Percentiles rank a stretch among this genome's conserved stretches.
Conservation (phyloP, 306 rosid species). For the Biancaea sappan region DNA sequence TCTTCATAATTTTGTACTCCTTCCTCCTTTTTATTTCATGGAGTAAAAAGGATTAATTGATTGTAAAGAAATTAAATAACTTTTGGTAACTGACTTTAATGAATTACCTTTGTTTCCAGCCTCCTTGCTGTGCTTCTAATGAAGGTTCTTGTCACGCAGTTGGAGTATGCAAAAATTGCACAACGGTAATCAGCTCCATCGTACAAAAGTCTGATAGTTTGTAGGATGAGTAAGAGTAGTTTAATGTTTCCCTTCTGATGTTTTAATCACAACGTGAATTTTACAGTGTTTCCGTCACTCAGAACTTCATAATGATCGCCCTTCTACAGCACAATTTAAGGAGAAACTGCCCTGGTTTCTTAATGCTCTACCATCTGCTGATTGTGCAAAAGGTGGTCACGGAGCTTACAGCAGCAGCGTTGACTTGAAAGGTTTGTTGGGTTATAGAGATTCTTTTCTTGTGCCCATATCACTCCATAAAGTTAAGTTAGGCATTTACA, state of each 20-base stretch:
- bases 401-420: conserved; percentile 98
- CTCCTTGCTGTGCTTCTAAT: conserved; percentile 84
- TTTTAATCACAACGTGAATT: conserved; percentile 36
- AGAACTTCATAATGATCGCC: conserved; percentile 71
- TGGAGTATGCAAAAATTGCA: conserved; percentile 91
- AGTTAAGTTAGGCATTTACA: conserved; percentile 7
- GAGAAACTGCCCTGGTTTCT: conserved; percentile 98
- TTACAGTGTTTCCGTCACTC: conserved; percentile 90
- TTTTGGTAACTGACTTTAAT: conserved; percentile 39
- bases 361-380: conserved; percentile 91
- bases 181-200: conserved; percentile 64
- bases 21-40: background rate
- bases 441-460: conserved; percentile 26
- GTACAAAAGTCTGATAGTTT: conserved; percentile 25
- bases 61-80: conserved; percentile 20
- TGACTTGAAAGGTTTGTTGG: conserved; percentile 74
- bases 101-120: conserved; percentile 52
- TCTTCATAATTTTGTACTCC: background rate
- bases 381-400: conserved; percentile 99
- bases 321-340: conserved; percentile 80
- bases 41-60: conserved; percentile 15
- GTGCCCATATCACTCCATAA: conserved; percentile 22
- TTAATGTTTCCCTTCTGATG: conserved; percentile 30
- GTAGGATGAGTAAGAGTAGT: background rate
- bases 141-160: conserved; percentile 65